Conservation (phyloP, 2,329 filamentous ascomycete species). For the Neoscytalidium dimidiatum region DNA sequence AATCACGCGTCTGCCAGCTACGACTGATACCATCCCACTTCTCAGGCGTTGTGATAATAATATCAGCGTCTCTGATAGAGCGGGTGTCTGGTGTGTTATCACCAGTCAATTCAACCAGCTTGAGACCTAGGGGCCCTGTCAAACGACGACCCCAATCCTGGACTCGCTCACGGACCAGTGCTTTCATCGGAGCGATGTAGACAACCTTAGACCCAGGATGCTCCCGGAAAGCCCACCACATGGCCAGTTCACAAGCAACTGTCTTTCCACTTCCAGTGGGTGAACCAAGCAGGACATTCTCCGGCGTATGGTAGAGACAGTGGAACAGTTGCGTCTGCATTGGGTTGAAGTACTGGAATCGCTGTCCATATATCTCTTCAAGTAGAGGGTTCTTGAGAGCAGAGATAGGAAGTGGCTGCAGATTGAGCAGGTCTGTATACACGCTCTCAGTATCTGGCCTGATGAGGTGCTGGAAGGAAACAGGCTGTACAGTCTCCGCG, state of each 20-base stretch:
- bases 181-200: slow-evolving; percentile 99
- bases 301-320: slow-evolving; percentile 86
- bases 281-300: slow-evolving; percentile 91
- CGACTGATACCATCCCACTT: slow-evolving; percentile 99
- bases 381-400: slow-evolving; percentile 84
- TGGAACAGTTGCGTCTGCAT: slow-evolving; percentile 99
- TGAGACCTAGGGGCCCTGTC: slow-evolving; percentile 79
- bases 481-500: slow-evolving; percentile 89
- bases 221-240: slow-evolving; percentile 99
- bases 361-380: slow-evolving; percentile 83
- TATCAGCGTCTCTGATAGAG: slow-evolving; percentile 92
- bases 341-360: slow-evolving; percentile 96
- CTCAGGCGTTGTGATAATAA: slow-evolving; percentile 98
- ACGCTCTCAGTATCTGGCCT: slow-evolving; percentile 96
- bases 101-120: slow-evolving; percentile 91
- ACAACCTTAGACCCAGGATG: slow-evolving; percentile 95
- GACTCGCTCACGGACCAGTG: slow-evolving; percentile 91
- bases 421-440: slow-evolving; percentile 88
- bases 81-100: slow-evolving; percentile 97
- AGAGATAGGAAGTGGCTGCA: slow-evolving; percentile 84
- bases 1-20: slow-evolving; percentile 97
- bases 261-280: slow-evolving; percentile 98
- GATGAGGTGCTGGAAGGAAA: slow-evolving; percentile 97
- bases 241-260: slow-evolving; percentile 90
- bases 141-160: slow-evolving; percentile 90